Conservation (phyloP, 2,329 filamentous ascomycete species). For the Trichoderma oligosporum region DNA sequence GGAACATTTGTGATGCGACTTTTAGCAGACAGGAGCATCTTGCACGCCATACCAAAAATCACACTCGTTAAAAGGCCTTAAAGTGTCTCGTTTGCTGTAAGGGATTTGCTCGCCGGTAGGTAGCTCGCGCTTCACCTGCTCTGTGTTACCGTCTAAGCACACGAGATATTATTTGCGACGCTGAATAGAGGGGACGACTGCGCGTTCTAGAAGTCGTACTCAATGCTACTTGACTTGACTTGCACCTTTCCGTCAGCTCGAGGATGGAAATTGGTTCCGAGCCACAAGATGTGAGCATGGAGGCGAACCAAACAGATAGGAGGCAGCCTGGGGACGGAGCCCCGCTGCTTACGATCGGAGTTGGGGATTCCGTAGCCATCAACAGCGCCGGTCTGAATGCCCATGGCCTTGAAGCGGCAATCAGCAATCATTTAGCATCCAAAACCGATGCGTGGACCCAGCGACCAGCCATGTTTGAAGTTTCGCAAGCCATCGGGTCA, state of each 20-base stretch:
- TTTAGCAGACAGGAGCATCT: background rate
- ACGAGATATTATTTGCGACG: background rate
- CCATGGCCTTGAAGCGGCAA: background rate
- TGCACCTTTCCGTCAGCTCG: background rate
- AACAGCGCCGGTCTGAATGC: background rate
- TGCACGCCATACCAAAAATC: background rate
- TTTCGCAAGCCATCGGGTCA: background rate
- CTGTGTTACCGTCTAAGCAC: background rate
- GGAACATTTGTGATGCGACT: background rate
- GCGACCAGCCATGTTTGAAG: background rate
- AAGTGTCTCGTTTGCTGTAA: background rate
- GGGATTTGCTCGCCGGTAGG: background rate
- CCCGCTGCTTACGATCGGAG: background rate
- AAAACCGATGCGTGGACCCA: background rate
- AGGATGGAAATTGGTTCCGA: background rate
- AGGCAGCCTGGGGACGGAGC: background rate
- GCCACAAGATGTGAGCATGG: background rate
- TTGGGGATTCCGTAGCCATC: background rate
- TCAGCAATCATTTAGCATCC: background rate
- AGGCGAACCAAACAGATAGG: background rate
- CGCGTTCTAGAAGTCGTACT: background rate
- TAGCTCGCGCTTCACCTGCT: background rate
- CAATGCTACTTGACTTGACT: background rate
- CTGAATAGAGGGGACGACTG: background rate
- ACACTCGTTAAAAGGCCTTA: background rate